phyloP scores from a whole-genome alignment of 192 early-diverging fungal genomes.

The Podila epicladia region DNA sequence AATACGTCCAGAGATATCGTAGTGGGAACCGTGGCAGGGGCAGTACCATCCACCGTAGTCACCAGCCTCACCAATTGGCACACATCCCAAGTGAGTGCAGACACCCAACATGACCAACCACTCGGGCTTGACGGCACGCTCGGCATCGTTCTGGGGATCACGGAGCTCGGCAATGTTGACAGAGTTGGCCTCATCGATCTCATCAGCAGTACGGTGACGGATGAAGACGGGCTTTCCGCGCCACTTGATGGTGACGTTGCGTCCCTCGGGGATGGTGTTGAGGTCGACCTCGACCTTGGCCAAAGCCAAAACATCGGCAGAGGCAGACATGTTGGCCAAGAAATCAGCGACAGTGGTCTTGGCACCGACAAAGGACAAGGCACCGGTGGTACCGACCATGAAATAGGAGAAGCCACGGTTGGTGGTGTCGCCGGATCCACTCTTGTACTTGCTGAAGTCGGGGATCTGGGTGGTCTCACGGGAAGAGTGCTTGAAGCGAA shows the following conservation, averaged over 20 bases:
- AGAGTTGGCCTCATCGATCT: conserved; percentile 92
- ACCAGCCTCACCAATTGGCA: conserved; percentile 97
- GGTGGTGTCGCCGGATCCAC: conserved; percentile 64
- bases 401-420: conserved; percentile 90
- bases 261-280: conserved; percentile 92
- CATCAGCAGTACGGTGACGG: conserved; percentile 93
- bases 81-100: conserved; percentile 89
- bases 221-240: conserved; percentile 99
- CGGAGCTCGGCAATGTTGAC: conserved; percentile 84
- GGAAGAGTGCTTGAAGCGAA: conserved; percentile 55
- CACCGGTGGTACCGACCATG: conserved; percentile 91
- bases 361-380: conserved; percentile 82
- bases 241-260: conserved; percentile 98
- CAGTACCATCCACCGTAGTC: conserved; percentile 99
- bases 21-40: conserved; percentile 99
- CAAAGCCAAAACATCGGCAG: conserved; percentile 98
- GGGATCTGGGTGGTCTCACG: conserved; percentile 74
- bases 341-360: conserved; percentile 91
- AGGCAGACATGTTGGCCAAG: conserved; percentile 89
- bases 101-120: conserved; percentile 94
- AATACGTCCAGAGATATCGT: conserved; percentile 98
- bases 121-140: conserved; percentile 90
- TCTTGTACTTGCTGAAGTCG: conserved; percentile 80
- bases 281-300: conserved; percentile 98
- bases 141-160: conserved; percentile 92